Base-by-base conservation (phyloP, 2,329 filamentous ascomycete species). In the Aspergillus thermomutatus region DNA sequence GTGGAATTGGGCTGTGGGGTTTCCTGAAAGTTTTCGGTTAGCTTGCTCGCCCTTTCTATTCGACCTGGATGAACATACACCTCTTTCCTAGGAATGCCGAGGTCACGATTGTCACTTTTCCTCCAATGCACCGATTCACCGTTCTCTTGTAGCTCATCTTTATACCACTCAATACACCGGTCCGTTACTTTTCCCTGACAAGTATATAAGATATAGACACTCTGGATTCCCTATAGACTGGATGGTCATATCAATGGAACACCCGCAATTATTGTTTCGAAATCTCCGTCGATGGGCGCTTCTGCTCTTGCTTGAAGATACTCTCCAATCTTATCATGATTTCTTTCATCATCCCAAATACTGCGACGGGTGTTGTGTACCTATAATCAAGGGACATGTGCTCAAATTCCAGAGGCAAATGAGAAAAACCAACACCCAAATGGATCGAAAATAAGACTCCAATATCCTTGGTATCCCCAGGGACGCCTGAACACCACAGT, bases 1-100 rank as follows among this genome's bases (percentile, higher is more conserved):
- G 91, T 70, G 92, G 92, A 25, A 76, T 91, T 48, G 92, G 92
- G 6, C 86, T 99, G 59, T 96, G 90, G 88, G 89, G 88, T 0
- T 97, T 99, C 73, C 81, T 97, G 66, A 95, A 90, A 77, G 74
- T 92, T 50, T 97, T 97, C 80, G 88, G 87, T 34, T 73, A 61
- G 66, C 58, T 50, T 49, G n/a, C 43, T 46, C 43, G 23, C 49
- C 55, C 50, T 55, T 53, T 49, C 52, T 47, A 26, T 46, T 27
- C 50, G 17, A 27, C 53, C 50, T 37, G 19, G 23, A 43, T 23
- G 17, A 17, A 46, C 21, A 46, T 46, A 46, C 19, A 46, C 21
- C 23, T 23, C 43, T 25, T 23, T 23, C 23, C 43, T 23, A 26
- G 21, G 14, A 46, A 46, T 37, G 31, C 14, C 14, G 14, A 37